Conservation (phyloP, 305 asterid species). For the Nicotiana rustica region DNA sequence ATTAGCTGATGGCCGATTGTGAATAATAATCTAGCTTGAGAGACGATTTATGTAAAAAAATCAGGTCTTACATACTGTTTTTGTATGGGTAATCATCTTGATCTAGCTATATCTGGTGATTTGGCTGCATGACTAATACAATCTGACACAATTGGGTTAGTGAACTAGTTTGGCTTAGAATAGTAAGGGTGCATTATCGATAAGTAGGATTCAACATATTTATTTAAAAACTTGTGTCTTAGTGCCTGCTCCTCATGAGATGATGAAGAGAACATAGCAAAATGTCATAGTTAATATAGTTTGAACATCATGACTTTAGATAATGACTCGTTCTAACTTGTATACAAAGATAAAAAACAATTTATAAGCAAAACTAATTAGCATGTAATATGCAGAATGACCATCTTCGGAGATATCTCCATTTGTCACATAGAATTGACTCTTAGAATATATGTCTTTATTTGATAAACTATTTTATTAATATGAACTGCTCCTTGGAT, state of each 20-base stretch:
- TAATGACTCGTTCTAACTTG: neutral
- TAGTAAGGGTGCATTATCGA: neutral
- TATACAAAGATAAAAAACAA: neutral
- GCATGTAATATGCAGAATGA: neutral
- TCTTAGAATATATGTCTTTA: neutral
- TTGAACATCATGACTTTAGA: neutral
- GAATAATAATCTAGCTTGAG: neutral
- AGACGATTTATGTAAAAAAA: neutral
- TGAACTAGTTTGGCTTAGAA: conserved; percentile 18
- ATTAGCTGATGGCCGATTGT: neutral
- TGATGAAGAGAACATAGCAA: conserved; percentile 1
- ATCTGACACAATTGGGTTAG: neutral
- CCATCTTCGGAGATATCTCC: neutral
- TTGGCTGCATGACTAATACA: neutral
- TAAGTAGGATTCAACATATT: neutral
- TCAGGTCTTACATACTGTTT: neutral
- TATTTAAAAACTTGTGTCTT: neutral
- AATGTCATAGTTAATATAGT: conserved; percentile 13
- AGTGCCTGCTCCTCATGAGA: neutral
- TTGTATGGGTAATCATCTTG: neutral
- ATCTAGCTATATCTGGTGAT: neutral
- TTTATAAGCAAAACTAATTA: neutral
- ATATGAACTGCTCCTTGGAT: neutral
- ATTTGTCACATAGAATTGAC: neutral
- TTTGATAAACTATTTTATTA: neutral